Evolutionary conservation across 192 early-diverging fungal genomes (phyloP), one percentile per base, ranked within the genome.

Genomic region (Coemansia sp.): DNA sequence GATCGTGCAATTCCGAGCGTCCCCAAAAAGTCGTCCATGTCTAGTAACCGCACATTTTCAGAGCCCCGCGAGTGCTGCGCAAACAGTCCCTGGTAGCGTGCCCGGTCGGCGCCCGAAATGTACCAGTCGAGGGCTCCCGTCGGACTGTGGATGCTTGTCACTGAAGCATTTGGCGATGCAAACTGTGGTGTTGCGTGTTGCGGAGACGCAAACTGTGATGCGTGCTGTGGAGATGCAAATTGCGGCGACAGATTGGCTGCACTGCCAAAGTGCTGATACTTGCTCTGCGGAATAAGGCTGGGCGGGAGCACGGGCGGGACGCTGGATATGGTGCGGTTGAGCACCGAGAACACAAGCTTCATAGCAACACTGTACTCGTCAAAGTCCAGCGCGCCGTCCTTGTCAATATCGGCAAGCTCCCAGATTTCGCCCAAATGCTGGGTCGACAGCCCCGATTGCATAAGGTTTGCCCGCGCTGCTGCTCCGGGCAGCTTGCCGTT

Each of bases 361-460:
- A 89, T 83, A 15, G 91, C 89, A 56, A 92, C 72, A 65, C 87
- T 86, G 67, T 91, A 92, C 73, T 92, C 91, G 63, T 92, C 91
- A 69, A 91, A 86, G 69, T 92, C 91, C 56, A 92, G 83, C 25
- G 84, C 82, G 4, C 91, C 89, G 68, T 92, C 91, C 55, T 86
- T 86, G 74, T 92, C 91, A 54, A 92, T 92, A 57, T 92, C 91
- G 18, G 88, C 85, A 28, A 92, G 83, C 68, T 92, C 87, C 81
- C 81, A 83, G 56, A 83, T 74, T 50, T 74, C 63, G 12, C 71
- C 81, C 11, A 83, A 72, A 58, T 83, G 76, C 24, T 79, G 59
- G 5, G 61, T 70, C 1, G 75, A 58, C 51, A 83, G 70, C 42
- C 71, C 73, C 2, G 81, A 83, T 53, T 83, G 75, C 60, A 83